phyloP scores from a whole-genome alignment of 1,139 yeast genomes.

The Kodamaea fungicola region DNA sequence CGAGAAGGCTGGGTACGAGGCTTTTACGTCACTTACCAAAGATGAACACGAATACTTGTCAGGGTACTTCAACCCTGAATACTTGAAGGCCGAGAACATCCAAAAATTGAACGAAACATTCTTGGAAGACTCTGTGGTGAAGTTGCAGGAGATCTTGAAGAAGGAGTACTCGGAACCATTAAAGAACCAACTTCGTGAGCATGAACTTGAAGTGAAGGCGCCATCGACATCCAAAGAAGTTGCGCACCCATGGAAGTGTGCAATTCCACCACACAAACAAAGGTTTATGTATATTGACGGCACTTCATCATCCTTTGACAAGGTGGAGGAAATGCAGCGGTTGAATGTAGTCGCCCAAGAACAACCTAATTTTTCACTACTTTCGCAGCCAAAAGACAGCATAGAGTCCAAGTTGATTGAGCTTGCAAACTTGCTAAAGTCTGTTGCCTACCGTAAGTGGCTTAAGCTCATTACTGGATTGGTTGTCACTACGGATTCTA shows the following conservation, averaged over 20 bases:
- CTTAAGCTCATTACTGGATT: slow-evolving; percentile 61
- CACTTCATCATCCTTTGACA: slow-evolving; percentile 23
- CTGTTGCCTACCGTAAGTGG: slow-evolving; percentile 69
- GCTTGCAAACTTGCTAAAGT: slow-evolving; percentile 57
- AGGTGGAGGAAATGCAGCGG: slow-evolving; percentile 8
- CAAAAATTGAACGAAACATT: slow-evolving; percentile 48
- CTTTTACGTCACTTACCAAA: slow-evolving; percentile 13
- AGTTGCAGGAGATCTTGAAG: slow-evolving; percentile 61
- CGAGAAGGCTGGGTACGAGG: slow-evolving; percentile 26
- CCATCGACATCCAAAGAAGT: slow-evolving; percentile 62
- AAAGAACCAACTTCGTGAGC: slow-evolving; percentile 43
- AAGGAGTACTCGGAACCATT: slow-evolving; percentile 49
- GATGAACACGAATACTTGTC: slow-evolving; percentile 46
- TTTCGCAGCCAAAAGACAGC: slow-evolving; percentile 13
- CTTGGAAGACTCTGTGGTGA: slow-evolving; percentile 65
- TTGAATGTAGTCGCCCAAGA: slow-evolving; percentile 45
- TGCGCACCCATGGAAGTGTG: slow-evolving; percentile 77
- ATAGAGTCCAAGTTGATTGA: slow-evolving; percentile 41
- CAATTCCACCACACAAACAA: slow-evolving; percentile 93
- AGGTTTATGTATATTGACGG: slow-evolving; percentile 83
- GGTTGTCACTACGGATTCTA: slow-evolving; percentile 60
- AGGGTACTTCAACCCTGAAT: slow-evolving; percentile 53
- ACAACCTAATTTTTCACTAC: slow-evolving; percentile 48
- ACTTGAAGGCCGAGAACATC: slow-evolving; percentile 45
- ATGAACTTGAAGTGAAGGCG: slow-evolving; percentile 54